phyloP scores from a whole-genome alignment of 345 rosid genomes.

The Durio zibethinus region DNA sequence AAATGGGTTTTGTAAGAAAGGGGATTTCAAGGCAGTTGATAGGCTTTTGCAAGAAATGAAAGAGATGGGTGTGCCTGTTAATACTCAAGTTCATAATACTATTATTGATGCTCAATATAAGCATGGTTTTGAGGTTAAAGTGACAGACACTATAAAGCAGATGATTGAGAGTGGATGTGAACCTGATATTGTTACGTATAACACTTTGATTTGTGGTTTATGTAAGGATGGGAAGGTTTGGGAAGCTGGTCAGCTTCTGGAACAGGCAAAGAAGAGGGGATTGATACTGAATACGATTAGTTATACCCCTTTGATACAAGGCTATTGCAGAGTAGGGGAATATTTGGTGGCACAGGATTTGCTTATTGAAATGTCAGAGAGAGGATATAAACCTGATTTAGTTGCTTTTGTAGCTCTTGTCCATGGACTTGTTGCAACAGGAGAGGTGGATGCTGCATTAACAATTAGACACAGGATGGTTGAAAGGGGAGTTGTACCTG shows the following conservation, averaged over 20 bases:
- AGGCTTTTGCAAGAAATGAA: slow-evolving; percentile 63
- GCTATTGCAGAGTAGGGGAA: slow-evolving; percentile 46
- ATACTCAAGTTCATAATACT: slow-evolving; percentile 46
- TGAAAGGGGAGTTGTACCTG: slow-evolving; percentile 65
- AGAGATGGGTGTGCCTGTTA: slow-evolving; percentile 48
- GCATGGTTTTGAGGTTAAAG: slow-evolving; percentile 42
- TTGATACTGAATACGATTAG: slow-evolving; percentile 43
- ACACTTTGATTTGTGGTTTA: slow-evolving; percentile 49
- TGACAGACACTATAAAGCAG: slow-evolving; percentile 41
- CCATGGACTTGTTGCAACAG: slow-evolving; percentile 63
- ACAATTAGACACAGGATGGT: slow-evolving; percentile 47
- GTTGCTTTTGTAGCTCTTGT: slow-evolving; percentile 70
- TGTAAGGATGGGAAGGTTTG: slow-evolving; percentile 51
- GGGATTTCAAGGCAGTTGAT: slow-evolving; percentile 51
- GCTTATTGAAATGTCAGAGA: slow-evolving; percentile 64
- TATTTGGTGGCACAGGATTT: slow-evolving; percentile 49
- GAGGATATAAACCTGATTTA: slow-evolving; percentile 67
- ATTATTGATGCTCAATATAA: slow-evolving; percentile 55
- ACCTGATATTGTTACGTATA: slow-evolving; percentile 69
- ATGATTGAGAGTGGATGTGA: slow-evolving; percentile 51
- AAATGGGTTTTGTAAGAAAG: slow-evolving; percentile 56
- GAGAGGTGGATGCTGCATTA: slow-evolving; percentile 68
- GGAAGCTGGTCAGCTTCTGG: slow-evolving; percentile 58
- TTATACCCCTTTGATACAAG: slow-evolving; percentile 62
- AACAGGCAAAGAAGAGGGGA: slow-evolving; percentile 52